Evolutionary conservation across 2,329 filamentous ascomycete genomes (phyloP), one percentile per base, ranked within the genome.

Genomic region (Teratosphaeria destructans): DNA sequence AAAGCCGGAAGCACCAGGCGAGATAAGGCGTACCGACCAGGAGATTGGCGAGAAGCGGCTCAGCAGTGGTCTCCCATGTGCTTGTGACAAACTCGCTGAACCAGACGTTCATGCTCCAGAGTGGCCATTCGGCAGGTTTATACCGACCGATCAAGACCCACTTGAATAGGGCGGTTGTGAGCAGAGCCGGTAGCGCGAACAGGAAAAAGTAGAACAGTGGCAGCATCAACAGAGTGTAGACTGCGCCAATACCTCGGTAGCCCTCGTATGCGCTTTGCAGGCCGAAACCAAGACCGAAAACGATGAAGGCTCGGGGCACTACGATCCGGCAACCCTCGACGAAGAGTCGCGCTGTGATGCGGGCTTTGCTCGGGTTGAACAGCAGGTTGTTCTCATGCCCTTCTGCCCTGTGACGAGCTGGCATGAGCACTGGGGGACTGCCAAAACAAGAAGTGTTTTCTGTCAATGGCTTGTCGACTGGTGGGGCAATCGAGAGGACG

Each of bases 241-340:
- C 62, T 11, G 66, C 66, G n/a, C 65, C 66, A 35, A 66, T 66
- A 47, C 56, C 55, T 26, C 12, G 16, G 57, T 67, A 67, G 6
- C 62, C 64, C 12, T 35, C 35, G 57, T 66, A 66, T 4, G 60
- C 60, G 37, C 66, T 57, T 43, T 67, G 64, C 10, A 67, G 55
- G 1, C 60, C 35, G 43, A 67, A 66, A 23, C 66, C 66, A 12
- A 67, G 59, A 5, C 63, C 65, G 47, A 67, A 67, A 52, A 67
- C 59, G n/a, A 67, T 65, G n/a, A 66, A 35, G 10, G 66, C 66
- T n/a, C 65, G 58, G n/a, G 66, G 66, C 1, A 65, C 35, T n/a
- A 67, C 60, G 52, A 67, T 66, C 7, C 66, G 66, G 8, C 65
- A 37, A 3, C 66, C 66, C 62, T 67, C 66, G 49, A 67, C 59